Percentiles rank a stretch among this genome's conserved stretches.
phyloP scores from a whole-genome alignment of 1,139 yeast species.

The Kodamaea arcana region DNA sequence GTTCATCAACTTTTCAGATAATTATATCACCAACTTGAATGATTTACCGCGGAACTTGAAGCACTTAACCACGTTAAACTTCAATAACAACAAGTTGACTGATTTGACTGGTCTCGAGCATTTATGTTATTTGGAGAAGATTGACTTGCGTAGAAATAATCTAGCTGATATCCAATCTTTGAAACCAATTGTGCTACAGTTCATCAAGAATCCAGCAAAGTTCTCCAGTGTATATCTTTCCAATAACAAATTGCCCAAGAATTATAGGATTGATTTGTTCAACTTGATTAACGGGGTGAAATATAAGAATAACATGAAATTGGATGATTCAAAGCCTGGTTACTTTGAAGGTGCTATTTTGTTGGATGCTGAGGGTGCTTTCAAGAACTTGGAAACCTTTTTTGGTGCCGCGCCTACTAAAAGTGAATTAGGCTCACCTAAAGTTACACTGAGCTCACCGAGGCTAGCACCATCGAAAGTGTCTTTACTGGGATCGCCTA shows the following conservation, averaged over 20 bases:
- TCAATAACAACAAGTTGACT: constrained; percentile 49
- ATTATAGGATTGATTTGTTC: constrained; percentile 51
- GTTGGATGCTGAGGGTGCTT: constrained; percentile 48
- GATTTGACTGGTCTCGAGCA: constrained; percentile 49
- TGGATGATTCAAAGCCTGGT: constrained; percentile 64
- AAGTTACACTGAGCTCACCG: too few relatives aligned
- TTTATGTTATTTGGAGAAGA: constrained; percentile 43
- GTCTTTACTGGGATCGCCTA: too few relatives aligned
- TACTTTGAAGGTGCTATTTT: constrained; percentile 56
- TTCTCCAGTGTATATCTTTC: constrained; percentile 36
- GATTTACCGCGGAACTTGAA: constrained; percentile 39
- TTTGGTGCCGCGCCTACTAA: too few relatives aligned
- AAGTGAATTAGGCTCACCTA: too few relatives aligned
- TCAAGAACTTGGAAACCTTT: constrained; percentile 39
- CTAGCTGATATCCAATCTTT: constrained; percentile 29
- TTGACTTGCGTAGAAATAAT: constrained; percentile 55
- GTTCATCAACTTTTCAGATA: constrained; percentile 55
- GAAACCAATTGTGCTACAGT: constrained; percentile 35
- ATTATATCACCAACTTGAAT: constrained; percentile 39
- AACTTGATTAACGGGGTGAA: constrained; percentile 52
- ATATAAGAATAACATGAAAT: constrained; percentile 42
- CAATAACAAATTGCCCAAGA: constrained; percentile 45
- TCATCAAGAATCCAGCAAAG: constrained; percentile 27
- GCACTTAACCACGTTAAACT: constrained; percentile 47
- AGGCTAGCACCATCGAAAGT: too few relatives aligned